phyloP scores from a whole-genome alignment of 176 grass and related monocot genomes.

The Echinochloa phyllopogon region DNA sequence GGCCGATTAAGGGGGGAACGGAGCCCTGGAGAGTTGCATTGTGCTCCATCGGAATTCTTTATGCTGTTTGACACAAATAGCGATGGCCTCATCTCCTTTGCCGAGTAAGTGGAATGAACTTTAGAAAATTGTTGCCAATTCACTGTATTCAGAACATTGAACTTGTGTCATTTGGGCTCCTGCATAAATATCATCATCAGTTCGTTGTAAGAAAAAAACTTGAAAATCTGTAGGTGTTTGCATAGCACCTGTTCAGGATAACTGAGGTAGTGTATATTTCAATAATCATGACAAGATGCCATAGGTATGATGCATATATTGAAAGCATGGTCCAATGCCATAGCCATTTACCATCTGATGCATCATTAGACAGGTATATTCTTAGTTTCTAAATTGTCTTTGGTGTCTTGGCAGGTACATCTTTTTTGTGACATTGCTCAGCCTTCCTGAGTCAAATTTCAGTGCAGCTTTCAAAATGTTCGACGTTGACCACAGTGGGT shows the following conservation, averaged over 20 bases:
- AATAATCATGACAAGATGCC: background rate
- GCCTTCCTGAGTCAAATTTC: conserved; percentile 87
- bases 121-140: background rate
- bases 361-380: background rate
- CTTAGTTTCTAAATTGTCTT: conserved; percentile 15
- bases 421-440: conserved; percentile 93
- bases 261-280: background rate
- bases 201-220: background rate
- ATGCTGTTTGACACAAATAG: conserved; percentile 88
- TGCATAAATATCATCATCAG: background rate
- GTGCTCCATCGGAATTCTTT: conserved; percentile 83
- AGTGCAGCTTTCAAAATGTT: conserved; percentile 96
- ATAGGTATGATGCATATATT: conserved; percentile 2
- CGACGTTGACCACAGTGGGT: conserved; percentile 86
- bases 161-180: background rate
- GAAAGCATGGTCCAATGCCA: background rate
- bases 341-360: background rate
- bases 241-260: background rate
- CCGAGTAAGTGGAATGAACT: conserved; percentile 73
- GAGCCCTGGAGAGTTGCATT: conserved; percentile 73
- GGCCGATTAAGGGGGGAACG: conserved; percentile 78
- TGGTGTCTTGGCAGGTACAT: conserved; percentile 72
- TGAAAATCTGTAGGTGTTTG: background rate
- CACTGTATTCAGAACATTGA: background rate
- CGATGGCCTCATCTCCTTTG: conserved; percentile 92